These are phyloP conservation scores for Grammothele lineata DNA, from an alignment of 768 basidiomycete genomes.

Conservation along the genomic window DNA sequence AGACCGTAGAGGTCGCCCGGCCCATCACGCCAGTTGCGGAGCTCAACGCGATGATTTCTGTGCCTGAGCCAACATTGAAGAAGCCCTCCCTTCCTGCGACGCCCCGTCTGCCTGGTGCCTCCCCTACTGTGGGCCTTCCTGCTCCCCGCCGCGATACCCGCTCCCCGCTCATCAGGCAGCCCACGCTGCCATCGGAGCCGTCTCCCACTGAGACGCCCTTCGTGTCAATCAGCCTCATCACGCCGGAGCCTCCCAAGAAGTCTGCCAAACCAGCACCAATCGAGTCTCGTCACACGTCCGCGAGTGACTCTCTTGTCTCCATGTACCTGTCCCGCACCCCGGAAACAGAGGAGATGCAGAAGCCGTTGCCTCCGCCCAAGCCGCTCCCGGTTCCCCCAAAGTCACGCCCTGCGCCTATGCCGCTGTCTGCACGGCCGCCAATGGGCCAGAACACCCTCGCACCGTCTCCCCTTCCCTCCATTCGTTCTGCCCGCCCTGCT, in stretches of 20 bases:
- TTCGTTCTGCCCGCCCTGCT: slow-evolving; percentile 11
- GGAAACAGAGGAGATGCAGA: slow-evolving; percentile 2
- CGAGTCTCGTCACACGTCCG: slow-evolving; percentile 7
- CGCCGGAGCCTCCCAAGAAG: slow-evolving; percentile 10
- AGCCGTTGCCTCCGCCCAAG: slow-evolving; percentile 16
- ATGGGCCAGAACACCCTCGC: slow-evolving; percentile 11
- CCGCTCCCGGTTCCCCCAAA: slow-evolving; percentile 1
- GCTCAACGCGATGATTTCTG: slow-evolving; percentile 18
- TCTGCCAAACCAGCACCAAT: neutral
- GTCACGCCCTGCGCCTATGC: slow-evolving; percentile 12
- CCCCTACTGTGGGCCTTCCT: slow-evolving; percentile 9
- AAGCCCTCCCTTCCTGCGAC: slow-evolving; percentile 9
- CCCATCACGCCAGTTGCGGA: slow-evolving; percentile 19
- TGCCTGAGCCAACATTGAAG: slow-evolving; percentile 13
- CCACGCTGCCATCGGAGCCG: slow-evolving; percentile 11
- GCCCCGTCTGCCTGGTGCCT: slow-evolving; percentile 4
- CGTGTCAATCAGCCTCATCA: slow-evolving; percentile 19
- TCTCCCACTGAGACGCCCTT: slow-evolving; percentile 9
- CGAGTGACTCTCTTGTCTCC: slow-evolving; percentile 24
- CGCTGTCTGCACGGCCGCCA: slow-evolving; percentile 15
- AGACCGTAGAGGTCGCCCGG: slow-evolving; percentile 7
- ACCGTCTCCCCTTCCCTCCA: slow-evolving; percentile 5
- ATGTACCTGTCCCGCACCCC: slow-evolving; percentile 25
- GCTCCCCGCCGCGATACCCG: slow-evolving; percentile 18
- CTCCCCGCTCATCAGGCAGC: slow-evolving; percentile 17